Percentiles rank a stretch among this genome's conserved stretches.
Evolutionary conservation across 805 yeast species (phyloP).

Genomic region (Candida saitoana): DNA sequence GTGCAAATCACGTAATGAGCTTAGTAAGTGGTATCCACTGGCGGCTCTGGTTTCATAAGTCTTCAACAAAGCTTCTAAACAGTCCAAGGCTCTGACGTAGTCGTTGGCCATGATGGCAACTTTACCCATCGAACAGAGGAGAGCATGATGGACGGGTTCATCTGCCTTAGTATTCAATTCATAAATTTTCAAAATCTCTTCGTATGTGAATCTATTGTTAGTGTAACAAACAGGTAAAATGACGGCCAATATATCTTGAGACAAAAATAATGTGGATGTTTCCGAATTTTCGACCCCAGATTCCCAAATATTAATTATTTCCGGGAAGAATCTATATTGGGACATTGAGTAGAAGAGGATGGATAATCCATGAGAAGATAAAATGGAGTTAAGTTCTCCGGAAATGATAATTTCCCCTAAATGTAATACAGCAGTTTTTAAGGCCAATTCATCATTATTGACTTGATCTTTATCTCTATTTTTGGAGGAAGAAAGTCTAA

Average conservation of each 20-base stretch:
- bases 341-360: conserved; percentile 30
- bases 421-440: conserved; percentile 30
- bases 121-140: conserved; percentile 69
- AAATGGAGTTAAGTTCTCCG: conserved; percentile 25
- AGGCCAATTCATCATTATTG: conserved; percentile 24
- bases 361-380: conserved; percentile 21
- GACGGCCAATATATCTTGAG: conserved; percentile 64
- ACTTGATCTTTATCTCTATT: conserved; percentile 38
- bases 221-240: conserved; percentile 64
- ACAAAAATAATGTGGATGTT: conserved; percentile 46
- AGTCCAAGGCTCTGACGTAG: conserved; percentile 59
- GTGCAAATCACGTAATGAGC: conserved; percentile 69
- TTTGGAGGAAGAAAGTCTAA: conserved; percentile 27
- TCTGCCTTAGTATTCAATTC: conserved; percentile 35
- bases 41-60: conserved; percentile 34
- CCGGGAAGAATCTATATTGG: conserved; percentile 57
- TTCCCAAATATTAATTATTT: conserved; percentile 70
- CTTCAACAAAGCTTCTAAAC: conserved; percentile 57
- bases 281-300: conserved; percentile 46
- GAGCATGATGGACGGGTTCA: conserved; percentile 37
- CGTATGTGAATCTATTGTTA: conserved; percentile 55
- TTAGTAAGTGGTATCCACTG: conserved; percentile 27
- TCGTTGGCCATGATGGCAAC: conserved; percentile 65
- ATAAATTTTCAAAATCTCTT: conserved; percentile 56
- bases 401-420: conserved; percentile 25